Percentiles rank a stretch among this genome's conserved stretches.
Conservation (phyloP, 2,329 filamentous ascomycete species). For the Cryoendolithus antarcticus region DNA sequence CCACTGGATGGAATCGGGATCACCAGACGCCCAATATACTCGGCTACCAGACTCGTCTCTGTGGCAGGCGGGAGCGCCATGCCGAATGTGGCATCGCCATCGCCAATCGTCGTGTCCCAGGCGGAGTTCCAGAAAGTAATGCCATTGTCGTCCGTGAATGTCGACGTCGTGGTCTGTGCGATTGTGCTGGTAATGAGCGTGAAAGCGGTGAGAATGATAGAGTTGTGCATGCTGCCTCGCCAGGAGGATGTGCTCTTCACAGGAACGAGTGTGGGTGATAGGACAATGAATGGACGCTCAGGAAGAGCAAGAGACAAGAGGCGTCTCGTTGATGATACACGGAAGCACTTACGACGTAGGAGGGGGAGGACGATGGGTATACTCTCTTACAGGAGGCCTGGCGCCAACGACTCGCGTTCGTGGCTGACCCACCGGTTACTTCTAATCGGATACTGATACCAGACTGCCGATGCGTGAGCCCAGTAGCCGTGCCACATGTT, state of each 20-base stretch:
- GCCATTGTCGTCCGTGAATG: conserved; percentile 30
- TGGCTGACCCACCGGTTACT: too few relatives aligned
- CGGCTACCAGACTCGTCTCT: conserved; percentile 30
- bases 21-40: conserved; percentile 50
- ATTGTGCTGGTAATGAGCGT: conserved; percentile 10
- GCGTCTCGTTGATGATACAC: too few relatives aligned
- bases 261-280: conserved; percentile 1
- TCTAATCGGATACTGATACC: too few relatives aligned
- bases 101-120: conserved; percentile 28
- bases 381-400: too few relatives aligned
- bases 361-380: too few relatives aligned
- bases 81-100: conserved; percentile 41
- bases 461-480: too few relatives aligned
- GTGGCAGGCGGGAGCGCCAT: conserved; percentile 38
- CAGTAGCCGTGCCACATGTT: too few relatives aligned
- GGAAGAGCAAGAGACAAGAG: conserved; percentile 1
- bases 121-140: conserved; percentile 43
- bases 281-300: conserved; percentile 1
- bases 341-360: too few relatives aligned
- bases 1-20: conserved; percentile 27
- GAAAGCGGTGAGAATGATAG: conserved; percentile 10
- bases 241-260: conserved; percentile 3
- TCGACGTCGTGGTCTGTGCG: conserved; percentile 13
- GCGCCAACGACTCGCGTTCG: too few relatives aligned
- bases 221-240: conserved; percentile 16